Base-by-base conservation (phyloP, 2,329 filamentous ascomycete genomes). In the Dactylonectria estremocensis region DNA sequence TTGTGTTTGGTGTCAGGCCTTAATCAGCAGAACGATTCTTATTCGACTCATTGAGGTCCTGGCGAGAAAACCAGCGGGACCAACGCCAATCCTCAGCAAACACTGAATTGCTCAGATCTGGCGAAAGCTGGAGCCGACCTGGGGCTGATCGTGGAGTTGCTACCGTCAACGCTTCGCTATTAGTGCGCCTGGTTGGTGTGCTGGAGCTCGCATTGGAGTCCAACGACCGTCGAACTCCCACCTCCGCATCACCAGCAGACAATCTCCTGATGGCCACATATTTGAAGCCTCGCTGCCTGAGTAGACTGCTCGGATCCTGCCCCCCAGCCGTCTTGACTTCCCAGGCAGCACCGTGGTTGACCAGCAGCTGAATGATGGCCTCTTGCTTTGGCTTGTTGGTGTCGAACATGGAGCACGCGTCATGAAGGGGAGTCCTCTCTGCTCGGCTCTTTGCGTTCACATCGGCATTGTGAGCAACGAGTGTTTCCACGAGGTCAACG, bases 401-500 rank as follows among this genome's bases (percentile, higher is more conserved):
- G 7, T 43, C 37, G 7, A n/a, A 5, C 35, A 14, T 7, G 13
- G 13, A 16, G 37, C 37, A 43, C 4, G 37, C 37, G 6, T 16
- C 3, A 3, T 16, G 5, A 7, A 43, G 37, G 4, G 37, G 13
- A 6, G 37, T 43, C 5, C 16, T 16, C 7, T 13, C 37, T n/a
- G 37, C 16, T 14, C 18, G 14, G 9, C 18, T 24, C 4, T 4
- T 8, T 14, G 18, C 18, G 11, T 52, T 52, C 24, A 31, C 49
- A 31, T 52, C 10, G 14, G 49, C 28, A 5, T 33, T 52, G 28
- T 52, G 24, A 18, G 49, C 9, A 16, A 52, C 14, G 5, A 52
- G 49, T 18, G 14, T 31, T 52, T 52, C 49, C 49, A 52, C 28
- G 10, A 52, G 49, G 31, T 52, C 49, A 52, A 33, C 24, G 14